A percentile compares a stretch with the other conserved stretches of the same genome.
phyloP scores from a whole-genome alignment of 257 asterid species.

The Jacaranda mimosifolia region DNA sequence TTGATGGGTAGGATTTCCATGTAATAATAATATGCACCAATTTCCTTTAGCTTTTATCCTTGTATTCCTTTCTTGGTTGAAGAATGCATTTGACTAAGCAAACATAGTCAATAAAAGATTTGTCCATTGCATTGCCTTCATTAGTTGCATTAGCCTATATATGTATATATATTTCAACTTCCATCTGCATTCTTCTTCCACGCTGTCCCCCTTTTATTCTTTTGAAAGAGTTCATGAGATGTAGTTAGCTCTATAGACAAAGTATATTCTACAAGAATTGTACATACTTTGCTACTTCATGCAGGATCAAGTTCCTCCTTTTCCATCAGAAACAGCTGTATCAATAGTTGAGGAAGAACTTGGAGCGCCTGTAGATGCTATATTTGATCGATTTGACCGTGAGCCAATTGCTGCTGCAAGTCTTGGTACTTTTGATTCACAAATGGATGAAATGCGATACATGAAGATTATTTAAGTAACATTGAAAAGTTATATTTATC shows the following conservation, averaged over 20 bases:
- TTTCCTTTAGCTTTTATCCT: too few relatives aligned
- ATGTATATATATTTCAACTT: too few relatives aligned
- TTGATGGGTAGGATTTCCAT: background rate
- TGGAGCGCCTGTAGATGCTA: slow-evolving; percentile 60
- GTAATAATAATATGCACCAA: background rate
- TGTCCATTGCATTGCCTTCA: too few relatives aligned
- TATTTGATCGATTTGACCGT: slow-evolving; percentile 77
- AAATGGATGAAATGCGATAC: background rate
- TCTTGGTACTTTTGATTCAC: slow-evolving; percentile 60
- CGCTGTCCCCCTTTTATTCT: too few relatives aligned
- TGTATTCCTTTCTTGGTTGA: too few relatives aligned
- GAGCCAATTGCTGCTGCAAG: slow-evolving; percentile 99
- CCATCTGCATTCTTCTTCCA: too few relatives aligned
- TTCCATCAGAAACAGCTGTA: slow-evolving; percentile 86
- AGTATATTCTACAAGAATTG: background rate
- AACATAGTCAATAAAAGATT: too few relatives aligned
- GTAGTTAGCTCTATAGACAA: background rate
- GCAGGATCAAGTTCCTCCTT: slow-evolving; percentile 96
- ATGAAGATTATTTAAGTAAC: background rate
- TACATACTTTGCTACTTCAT: slow-evolving; percentile 13
- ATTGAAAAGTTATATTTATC: slow-evolving; percentile 1
- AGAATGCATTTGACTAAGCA: too few relatives aligned
- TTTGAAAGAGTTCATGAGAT: background rate
- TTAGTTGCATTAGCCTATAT: too few relatives aligned
- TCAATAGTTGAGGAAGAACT: slow-evolving; percentile 87